Base-by-base conservation (phyloP, 805 yeast species). In the Starmerella scarabaei region DNA sequence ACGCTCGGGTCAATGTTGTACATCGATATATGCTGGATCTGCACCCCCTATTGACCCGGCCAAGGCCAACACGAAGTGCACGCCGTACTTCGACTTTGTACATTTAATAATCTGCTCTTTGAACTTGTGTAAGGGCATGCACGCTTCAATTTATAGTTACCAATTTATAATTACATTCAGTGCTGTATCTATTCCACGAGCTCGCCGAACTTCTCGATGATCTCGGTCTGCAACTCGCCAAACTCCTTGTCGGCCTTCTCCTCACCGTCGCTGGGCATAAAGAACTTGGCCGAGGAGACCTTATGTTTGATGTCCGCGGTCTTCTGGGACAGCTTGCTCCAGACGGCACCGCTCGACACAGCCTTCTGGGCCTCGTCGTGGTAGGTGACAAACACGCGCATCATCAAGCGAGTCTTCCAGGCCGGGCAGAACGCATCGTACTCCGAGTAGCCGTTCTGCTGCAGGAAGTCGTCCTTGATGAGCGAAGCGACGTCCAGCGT, bases 371-470 rank as follows among this genome's bases (percentile, higher is more conserved):
- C 96, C 68, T 91, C 97, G 53, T 88, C 96, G 58, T 82, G 76
- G 65, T 91, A 91, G 27, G 85, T 65, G 44, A 86, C 75, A 56
- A 91, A 91, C 9, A 86, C 79, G 64, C 81, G 85, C 97, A 91
- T 86, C 98, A 91, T 91, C 61, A 83, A 91, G 54, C 74, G 80
- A 35, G 99, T 91, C 72, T 91, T 91, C 98, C 98, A 91, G 58
- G 91, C 82, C 51, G 99, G 99, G 68, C 99, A 91, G 80, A 85
- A 91, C 29, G 94, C 94, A 65, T 91, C 99, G 61, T 91, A 91
- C 33, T 94, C 69, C 35, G 98, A 91, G 68, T 91, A 91, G 68
- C 99, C 99, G 66, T 91, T 91, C 70, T 91, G 99, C 68, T 91
- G 99, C 62, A 91, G 72, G 77, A 91, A 91, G 66, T 91, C 98